Percentiles rank a stretch among this genome's conserved stretches.
phyloP scores from a whole-genome alignment of 192 early-diverging fungal genomes.

The Phlyctochytrium planicorne region DNA sequence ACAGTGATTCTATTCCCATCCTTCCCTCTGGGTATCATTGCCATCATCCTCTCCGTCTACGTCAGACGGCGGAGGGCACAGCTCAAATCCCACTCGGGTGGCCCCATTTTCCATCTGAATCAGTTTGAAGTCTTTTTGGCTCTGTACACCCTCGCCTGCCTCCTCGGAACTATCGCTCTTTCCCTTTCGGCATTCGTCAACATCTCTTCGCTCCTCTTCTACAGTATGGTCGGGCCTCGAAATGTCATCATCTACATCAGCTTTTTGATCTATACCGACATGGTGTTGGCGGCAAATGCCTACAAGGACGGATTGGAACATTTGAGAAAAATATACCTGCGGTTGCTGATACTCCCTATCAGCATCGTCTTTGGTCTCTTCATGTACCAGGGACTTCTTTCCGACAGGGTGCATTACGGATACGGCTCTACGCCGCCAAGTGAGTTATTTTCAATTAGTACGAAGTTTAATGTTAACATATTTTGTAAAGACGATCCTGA shows the following conservation, averaged over 20 bases:
- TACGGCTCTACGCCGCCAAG: neutral
- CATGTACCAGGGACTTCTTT: neutral
- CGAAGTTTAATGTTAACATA: no score
- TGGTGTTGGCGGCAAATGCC: neutral
- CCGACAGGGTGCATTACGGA: neutral
- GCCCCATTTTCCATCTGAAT: neutral
- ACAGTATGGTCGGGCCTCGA: neutral
- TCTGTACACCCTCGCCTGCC: neutral
- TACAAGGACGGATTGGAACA: neutral
- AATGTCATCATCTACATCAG: neutral
- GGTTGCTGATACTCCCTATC: neutral
- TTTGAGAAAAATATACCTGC: neutral
- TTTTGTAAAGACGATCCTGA: no score
- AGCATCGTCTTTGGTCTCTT: constrained; percentile 1
- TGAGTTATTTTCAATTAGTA: neutral
- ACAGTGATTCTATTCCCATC: no score
- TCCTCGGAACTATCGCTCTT: neutral
- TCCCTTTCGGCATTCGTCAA: neutral
- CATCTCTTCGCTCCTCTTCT: neutral
- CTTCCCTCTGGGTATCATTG: no score
- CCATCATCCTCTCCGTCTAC: no score
- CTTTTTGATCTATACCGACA: neutral
- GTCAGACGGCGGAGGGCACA: neutral
- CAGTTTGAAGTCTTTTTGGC: neutral
- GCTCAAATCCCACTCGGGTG: neutral